Base-by-base conservation (phyloP, 257 asterid genomes). In the Gynochthodes officinalis region DNA sequence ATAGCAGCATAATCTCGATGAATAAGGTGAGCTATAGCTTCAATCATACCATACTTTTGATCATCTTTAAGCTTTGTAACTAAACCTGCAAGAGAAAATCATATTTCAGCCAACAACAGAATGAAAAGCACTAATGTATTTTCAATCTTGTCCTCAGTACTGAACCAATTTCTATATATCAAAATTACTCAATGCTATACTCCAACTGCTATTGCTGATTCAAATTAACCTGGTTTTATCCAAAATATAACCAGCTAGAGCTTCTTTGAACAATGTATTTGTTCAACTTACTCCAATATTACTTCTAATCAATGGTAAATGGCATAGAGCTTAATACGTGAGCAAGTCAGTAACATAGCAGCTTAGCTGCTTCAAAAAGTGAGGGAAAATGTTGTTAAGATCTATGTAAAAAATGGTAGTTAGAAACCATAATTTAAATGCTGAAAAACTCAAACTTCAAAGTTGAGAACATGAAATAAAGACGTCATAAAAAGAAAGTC, bases 21-120 rank as follows among this genome's bases (percentile, higher is more conserved):
- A 69, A 95, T 95, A 76, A 95, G 96, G 87, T 95, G 99, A 69
- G 99, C 89, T 72, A 95, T 95, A 70, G 99, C 98, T 87, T 95
- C 99, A 54, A 95, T 87, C 99, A 95, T 92, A 70, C 99, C 99
- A 71, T 92, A 95, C 74, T 90, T 92, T 82, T 95, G 89, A 81
- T 95, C 99, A 84, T 92, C 99, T 12, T 96, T 90, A 79, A 95
- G 82, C 79, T 95, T 95, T 68, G 99, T 95, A 28, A 91, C 97
- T 78, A 95, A 81, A 39, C 99, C 99, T 94, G 93, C 82, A 81
- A 82, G 70, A 66, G 39, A 18, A 72, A 62, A 40, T 35, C 35
- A 68, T 61, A 49, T 16, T 19, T 58, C 27, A 46, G 48, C 64
- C 33, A 58, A 30, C 50, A 16, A 21, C 61, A 73, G 5, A 42